Evolutionary conservation across 2,329 filamentous ascomycete genomes (phyloP).

Genomic region (Pseudogymnoascus verrucosus): DNA sequence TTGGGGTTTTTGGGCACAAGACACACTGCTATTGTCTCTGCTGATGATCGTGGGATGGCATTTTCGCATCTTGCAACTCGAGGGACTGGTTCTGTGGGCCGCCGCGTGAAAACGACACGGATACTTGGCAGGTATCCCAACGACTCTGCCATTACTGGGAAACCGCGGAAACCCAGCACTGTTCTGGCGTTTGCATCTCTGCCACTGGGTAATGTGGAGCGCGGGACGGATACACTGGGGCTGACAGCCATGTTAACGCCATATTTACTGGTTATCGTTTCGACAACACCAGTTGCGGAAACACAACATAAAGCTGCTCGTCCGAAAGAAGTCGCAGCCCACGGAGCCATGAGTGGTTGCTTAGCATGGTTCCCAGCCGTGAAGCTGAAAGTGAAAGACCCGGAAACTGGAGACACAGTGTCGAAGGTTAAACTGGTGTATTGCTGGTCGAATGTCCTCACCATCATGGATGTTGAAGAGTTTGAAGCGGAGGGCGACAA

Average conservation of each 20-base stretch:
- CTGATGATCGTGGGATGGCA: constrained; percentile 92
- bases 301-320: constrained; percentile 91
- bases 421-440: constrained; percentile 88
- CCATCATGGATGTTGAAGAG: constrained; percentile 81
- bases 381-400: constrained; percentile 70
- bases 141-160: constrained; percentile 49
- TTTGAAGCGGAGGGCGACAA: constrained; percentile 63
- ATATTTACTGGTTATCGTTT: constrained; percentile 92
- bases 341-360: constrained; percentile 88
- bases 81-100: constrained; percentile 76
- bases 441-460: constrained; percentile 98
- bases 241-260: constrained; percentile 93
- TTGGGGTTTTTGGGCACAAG: constrained; percentile 91
- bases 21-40: constrained; percentile 89
- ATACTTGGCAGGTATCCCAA: constrained; percentile 88
- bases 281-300: constrained; percentile 90
- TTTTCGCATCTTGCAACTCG: constrained; percentile 94
- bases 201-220: constrained; percentile 88
- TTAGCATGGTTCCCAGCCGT: constrained; percentile 97
- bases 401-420: constrained; percentile 56
- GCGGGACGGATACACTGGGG: constrained; percentile 77
- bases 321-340: constrained; percentile 82
- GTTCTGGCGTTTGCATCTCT: constrained; percentile 86
- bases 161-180: constrained; percentile 80
- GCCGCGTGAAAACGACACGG: constrained; percentile 80